Evolutionary conservation across 352 stramenopile species (phyloP), one percentile per base, ranked within the genome.

Genomic region (Phytopythium mirpurense): DNA sequence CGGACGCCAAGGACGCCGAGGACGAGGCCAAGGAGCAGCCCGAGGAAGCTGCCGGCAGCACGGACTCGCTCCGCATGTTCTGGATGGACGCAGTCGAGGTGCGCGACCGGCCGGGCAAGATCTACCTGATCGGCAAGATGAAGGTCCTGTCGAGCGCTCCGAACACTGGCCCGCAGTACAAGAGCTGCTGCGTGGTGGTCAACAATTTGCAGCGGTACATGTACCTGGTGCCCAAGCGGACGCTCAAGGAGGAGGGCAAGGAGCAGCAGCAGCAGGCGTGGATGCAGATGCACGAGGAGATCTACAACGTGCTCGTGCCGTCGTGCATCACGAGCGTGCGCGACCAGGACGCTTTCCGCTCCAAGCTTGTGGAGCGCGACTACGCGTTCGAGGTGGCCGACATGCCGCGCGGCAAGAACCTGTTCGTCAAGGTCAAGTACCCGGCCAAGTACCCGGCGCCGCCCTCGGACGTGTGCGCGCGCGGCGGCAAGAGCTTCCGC

Each of bases 351-450:
- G 51, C 58, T 10, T 99, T 98, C 72, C 84, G 80, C 50, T 97
- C 90, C 31, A 99, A 99, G 66, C 75, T 95, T 21, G 96, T 99
- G 18, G 80, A 89, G 37, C 90, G 97, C 34, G 93, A 97, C 44
- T 99, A 99, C 65, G 97, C 97, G 0, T 99, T 99, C 66, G 96
- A 98, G 37, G 83, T 98, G 47, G 73, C 84, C 0, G 85, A 94
- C 56, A 96, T 99, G 52, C 97, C 97, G 5, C 80, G 96, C 15
- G 90, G 96, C 14, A 89, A 90, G 61, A 98, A 97, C 27, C 58
- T 97, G 55, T 99, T 98, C 59, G 59, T 99, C 26, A 99, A 99
- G 70, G 91, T 99, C 36, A 93, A 98, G 37, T 99, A 99, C 68
- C 79, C 92, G 26, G 93, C 91, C 7, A 93, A 93, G 59, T 98